Conservation (phyloP, 2,329 filamentous ascomycete genomes). For the Esteya vermicola region DNA sequence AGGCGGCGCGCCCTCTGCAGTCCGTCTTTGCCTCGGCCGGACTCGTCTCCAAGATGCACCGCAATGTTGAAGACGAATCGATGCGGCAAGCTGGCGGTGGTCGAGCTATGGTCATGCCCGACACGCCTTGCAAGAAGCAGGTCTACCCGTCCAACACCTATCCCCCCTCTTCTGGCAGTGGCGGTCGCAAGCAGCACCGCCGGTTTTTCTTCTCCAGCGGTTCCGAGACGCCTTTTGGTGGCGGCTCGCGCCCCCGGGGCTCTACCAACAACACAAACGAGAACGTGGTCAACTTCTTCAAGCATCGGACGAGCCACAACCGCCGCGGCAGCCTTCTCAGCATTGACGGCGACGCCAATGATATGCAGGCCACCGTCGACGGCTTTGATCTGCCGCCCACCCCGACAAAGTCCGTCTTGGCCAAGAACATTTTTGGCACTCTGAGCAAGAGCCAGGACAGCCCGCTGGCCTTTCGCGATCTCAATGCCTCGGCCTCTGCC, state of each 20-base stretch:
- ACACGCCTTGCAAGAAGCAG: slow-evolving; percentile 91
- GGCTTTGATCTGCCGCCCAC: slow-evolving; percentile 70
- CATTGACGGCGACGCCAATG: slow-evolving; percentile 55
- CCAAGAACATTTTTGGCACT: slow-evolving; percentile 19
- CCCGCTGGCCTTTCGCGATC: slow-evolving; percentile 9
- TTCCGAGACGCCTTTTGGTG: slow-evolving; percentile 70
- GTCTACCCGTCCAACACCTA: slow-evolving; percentile 54
- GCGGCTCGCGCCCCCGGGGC: slow-evolving; percentile 25
- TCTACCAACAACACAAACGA: slow-evolving; percentile 13
- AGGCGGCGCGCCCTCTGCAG: slow-evolving; percentile 60
- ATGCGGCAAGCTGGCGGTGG: slow-evolving; percentile 28
- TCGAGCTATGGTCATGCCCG: slow-evolving; percentile 62
- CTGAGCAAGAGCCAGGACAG: slow-evolving; percentile 6
- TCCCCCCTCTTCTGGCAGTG: slow-evolving; percentile 44
- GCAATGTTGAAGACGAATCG: slow-evolving; percentile 56
- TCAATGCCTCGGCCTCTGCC: neutral
- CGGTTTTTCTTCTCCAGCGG: slow-evolving; percentile 53
- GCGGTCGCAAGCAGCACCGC: slow-evolving; percentile 36
- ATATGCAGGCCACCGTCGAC: slow-evolving; percentile 27
- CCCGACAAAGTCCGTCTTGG: slow-evolving; percentile 58
- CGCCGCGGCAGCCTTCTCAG: slow-evolving; percentile 62
- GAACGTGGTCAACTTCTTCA: slow-evolving; percentile 49
- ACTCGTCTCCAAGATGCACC: slow-evolving; percentile 86
- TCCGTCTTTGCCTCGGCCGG: slow-evolving; percentile 90
- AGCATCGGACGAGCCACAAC: slow-evolving; percentile 31